Conservation (phyloP, 164 flowering plant genomes). For the Magnolia kwangsiensis region DNA sequence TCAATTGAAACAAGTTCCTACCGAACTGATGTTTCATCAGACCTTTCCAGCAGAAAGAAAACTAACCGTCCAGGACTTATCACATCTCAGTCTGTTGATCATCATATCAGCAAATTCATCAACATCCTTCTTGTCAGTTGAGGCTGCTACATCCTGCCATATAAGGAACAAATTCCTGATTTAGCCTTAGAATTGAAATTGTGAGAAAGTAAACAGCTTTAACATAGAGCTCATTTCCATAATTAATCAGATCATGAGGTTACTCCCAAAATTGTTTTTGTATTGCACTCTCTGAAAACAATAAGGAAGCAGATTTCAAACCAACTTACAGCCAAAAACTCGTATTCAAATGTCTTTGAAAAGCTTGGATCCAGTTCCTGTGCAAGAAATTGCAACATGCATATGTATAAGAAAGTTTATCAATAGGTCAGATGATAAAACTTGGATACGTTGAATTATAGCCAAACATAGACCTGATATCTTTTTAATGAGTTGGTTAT, state of each 20-base stretch:
- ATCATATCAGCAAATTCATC: slow-evolving; percentile 63
- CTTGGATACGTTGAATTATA: background rate
- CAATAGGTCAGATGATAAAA: background rate
- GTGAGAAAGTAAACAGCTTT: background rate
- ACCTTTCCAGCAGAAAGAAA: background rate
- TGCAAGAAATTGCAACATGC: slow-evolving; percentile 11
- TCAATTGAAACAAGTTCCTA: no score
- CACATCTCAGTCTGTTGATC: slow-evolving; percentile 71
- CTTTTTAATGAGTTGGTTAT: slow-evolving; percentile 72
- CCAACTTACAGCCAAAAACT: slow-evolving; percentile 49
- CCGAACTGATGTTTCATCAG: background rate
- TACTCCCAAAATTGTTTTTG: background rate
- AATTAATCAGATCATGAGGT: background rate
- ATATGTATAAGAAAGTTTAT: background rate
- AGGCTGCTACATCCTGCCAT: slow-evolving; percentile 71
- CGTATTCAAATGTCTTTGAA: slow-evolving; percentile 71
- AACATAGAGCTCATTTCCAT: background rate
- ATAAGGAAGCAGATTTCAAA: background rate
- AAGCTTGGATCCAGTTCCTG: slow-evolving; percentile 88
- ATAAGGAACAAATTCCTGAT: background rate
- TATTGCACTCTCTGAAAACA: background rate
- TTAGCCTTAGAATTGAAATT: background rate
- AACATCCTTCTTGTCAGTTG: slow-evolving; percentile 80
- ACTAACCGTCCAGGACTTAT: slow-evolving; percentile 69
- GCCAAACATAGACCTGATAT: slow-evolving; percentile 51